Percentiles rank a stretch among this genome's conserved stretches.
Evolutionary conservation across 116 monocot genomes (phyloP).

Genomic region (Dioscorea cayenensis): DNA sequence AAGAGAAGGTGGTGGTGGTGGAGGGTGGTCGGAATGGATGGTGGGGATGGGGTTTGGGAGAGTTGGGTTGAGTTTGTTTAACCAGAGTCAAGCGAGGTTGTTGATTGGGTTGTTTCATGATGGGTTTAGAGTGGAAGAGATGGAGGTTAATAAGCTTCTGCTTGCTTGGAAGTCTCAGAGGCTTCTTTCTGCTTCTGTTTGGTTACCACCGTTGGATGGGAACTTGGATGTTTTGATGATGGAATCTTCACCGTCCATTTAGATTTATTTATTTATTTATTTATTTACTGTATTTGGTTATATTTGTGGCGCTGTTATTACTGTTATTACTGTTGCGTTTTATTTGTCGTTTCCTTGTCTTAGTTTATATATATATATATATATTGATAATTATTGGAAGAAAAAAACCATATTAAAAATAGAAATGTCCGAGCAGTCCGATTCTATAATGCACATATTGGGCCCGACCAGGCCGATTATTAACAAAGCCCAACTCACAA

Average conservation of each 20-base stretch:
- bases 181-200: constrained; percentile 33
- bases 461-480: too few relatives aligned
- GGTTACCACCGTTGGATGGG: constrained; percentile 18
- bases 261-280: background rate
- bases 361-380: too few relatives aligned
- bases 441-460: too few relatives aligned
- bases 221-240: background rate
- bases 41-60: constrained; percentile 7
- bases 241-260: background rate
- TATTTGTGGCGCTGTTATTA: too few relatives aligned
- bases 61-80: constrained; percentile 33
- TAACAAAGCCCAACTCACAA: too few relatives aligned
- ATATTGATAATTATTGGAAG: too few relatives aligned
- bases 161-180: constrained; percentile 33
- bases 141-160: constrained; percentile 24
- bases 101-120: constrained; percentile 42
- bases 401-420: too few relatives aligned
- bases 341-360: too few relatives aligned
- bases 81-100: constrained; percentile 38
- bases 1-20: constrained; percentile 8
- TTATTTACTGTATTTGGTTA: background rate
- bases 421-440: too few relatives aligned
- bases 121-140: constrained; percentile 31
- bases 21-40: constrained; percentile 22
- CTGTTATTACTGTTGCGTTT: too few relatives aligned